Conservation (phyloP, 2,329 filamentous ascomycete species). For the Raffaelea ambrosiae region DNA sequence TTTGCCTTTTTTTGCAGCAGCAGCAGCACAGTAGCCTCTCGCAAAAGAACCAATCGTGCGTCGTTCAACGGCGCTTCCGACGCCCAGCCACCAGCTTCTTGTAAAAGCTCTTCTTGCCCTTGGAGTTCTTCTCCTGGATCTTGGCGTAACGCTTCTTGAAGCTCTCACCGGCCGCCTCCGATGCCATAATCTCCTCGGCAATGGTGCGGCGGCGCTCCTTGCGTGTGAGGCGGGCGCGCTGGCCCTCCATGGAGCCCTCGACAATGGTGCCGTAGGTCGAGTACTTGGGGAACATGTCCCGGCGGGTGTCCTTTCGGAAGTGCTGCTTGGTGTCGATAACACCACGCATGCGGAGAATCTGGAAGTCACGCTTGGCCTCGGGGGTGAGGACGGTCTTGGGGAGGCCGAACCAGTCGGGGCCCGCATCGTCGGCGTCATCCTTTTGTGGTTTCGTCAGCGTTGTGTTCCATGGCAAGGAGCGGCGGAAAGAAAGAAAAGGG, state of each 20-base stretch:
- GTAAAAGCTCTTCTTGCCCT: conserved; percentile 85
- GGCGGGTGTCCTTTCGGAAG: conserved; percentile 78
- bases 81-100: conserved; percentile 48
- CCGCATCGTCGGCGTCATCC: conserved; percentile 50
- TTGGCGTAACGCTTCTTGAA: conserved; percentile 84
- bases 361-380: conserved; percentile 72
- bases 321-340: conserved; percentile 83
- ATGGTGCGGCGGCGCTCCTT: conserved; percentile 84
- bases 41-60: too few relatives aligned
- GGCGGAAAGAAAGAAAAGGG: conserved; percentile 15
- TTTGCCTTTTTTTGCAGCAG: too few relatives aligned
- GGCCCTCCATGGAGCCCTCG: conserved; percentile 82
- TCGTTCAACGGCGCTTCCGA: too few relatives aligned
- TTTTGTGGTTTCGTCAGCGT: conserved; percentile 16
- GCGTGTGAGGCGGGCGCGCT: conserved; percentile 69
- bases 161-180: conserved; percentile 55
- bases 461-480: conserved; percentile 2
- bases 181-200: conserved; percentile 71
- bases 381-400: conserved; percentile 77
- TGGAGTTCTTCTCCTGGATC: conserved; percentile 73
- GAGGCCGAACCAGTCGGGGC: conserved; percentile 78
- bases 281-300: conserved; percentile 66
- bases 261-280: conserved; percentile 85
- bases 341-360: conserved; percentile 80
- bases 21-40: too few relatives aligned